Conservation (phyloP, 2,329 filamentous ascomycete species). For the Aspergillus brunneoviolaceus region DNA sequence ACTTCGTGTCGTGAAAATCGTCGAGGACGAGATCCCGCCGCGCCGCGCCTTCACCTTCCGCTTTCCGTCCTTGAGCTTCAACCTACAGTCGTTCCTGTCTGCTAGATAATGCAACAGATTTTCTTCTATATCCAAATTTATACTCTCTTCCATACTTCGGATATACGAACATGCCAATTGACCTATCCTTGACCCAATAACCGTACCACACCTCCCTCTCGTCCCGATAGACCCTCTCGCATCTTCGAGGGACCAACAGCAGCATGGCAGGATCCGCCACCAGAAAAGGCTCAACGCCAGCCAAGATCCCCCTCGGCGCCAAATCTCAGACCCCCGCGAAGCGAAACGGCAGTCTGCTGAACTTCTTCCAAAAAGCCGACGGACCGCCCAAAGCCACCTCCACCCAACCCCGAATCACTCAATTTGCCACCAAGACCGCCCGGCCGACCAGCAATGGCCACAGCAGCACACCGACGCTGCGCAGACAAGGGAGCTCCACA, state of each 20-base stretch:
- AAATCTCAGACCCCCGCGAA: conserved; percentile 25
- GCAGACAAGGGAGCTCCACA: conserved; percentile 13
- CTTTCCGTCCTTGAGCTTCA: neutral
- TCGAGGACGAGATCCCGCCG: conserved; percentile 7
- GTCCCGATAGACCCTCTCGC: neutral
- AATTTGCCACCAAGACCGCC: conserved; percentile 35
- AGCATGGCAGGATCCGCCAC: conserved; percentile 22
- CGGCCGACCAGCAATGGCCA: conserved; percentile 16
- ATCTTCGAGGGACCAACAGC: neutral
- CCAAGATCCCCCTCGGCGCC: conserved; percentile 14
- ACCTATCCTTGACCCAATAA: neutral
- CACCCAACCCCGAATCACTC: conserved; percentile 56
- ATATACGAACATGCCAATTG: neutral
- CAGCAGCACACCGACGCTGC: conserved; percentile 13
- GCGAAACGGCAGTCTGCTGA: conserved; percentile 66
- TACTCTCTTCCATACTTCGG: neutral
- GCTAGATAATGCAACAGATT: neutral
- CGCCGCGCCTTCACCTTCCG: conserved; percentile 15
- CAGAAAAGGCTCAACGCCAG: conserved; percentile 28
- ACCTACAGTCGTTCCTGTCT: neutral
- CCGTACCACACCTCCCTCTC: neutral
- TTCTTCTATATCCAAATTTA: neutral
- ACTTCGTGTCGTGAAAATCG: conserved; percentile 22
- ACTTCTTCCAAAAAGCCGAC: conserved; percentile 70
- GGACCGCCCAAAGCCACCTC: conserved; percentile 51